These are phyloP conservation scores for Ananas comosus DNA, from an alignment of 176 grass and related monocot genomes.

Conservation along the genomic window DNA sequence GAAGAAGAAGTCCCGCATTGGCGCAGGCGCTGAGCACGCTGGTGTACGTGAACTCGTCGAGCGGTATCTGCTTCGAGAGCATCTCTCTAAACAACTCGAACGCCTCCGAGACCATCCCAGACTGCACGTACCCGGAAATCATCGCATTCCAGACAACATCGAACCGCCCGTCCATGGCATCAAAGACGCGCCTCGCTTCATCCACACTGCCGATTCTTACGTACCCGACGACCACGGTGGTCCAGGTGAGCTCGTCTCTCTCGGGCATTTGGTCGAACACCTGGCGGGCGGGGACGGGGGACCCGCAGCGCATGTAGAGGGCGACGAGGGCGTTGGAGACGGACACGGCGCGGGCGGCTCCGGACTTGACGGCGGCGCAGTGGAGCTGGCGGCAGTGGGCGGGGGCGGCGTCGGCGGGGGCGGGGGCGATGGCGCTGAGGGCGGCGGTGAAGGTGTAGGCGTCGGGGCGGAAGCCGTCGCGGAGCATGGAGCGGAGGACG, in stretches of 20 bases:
- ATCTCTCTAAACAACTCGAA: constrained; percentile 77
- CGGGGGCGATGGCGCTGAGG: constrained; percentile 52
- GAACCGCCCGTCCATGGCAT: constrained; percentile 45
- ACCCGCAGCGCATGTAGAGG: constrained; percentile 42
- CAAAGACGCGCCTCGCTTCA: constrained; percentile 52
- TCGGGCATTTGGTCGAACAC: constrained; percentile 63
- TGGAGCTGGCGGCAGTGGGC: constrained; percentile 53
- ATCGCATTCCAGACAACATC: constrained; percentile 93
- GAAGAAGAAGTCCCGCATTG: constrained; percentile 43
- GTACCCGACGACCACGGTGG: constrained; percentile 68
- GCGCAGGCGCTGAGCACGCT: constrained; percentile 71
- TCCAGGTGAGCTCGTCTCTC: constrained; percentile 82
- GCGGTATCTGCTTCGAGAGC: constrained; percentile 36
- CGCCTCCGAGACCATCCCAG: constrained; percentile 42
- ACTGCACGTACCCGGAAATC: constrained; percentile 85
- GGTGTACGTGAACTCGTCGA: constrained; percentile 87
- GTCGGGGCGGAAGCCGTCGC: constrained; percentile 38
- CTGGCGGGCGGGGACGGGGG: constrained; percentile 23
- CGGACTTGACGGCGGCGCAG: constrained; percentile 47
- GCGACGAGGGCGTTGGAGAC: constrained; percentile 78
- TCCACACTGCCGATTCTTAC: constrained; percentile 50
- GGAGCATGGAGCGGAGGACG: constrained; percentile 43
- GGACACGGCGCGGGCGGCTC: constrained; percentile 27
- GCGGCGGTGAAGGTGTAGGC: constrained; percentile 67
- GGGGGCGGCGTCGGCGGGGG: constrained; percentile 27